Conservation (phyloP, 139 green algal species). For the Haematococcus sp. region DNA sequence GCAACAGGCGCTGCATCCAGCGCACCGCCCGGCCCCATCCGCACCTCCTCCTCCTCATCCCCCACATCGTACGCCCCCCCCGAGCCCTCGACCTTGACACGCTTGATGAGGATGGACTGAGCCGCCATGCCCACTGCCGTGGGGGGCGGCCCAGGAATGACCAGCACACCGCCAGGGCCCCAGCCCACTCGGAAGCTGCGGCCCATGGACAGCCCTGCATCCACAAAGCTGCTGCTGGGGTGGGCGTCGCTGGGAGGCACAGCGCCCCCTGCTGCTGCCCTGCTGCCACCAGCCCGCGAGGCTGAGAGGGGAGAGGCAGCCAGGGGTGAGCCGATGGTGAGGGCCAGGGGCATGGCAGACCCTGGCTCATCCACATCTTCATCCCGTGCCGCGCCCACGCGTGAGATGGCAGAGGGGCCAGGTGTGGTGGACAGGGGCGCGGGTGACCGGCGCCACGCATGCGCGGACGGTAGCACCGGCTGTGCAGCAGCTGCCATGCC, state of each 20-base stretch:
- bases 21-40: slow-evolving; percentile 1
- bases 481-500: background rate
- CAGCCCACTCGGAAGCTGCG: slow-evolving; percentile 72
- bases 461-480: background rate
- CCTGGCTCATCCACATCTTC: no score
- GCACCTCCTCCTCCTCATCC: background rate
- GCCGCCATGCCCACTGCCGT: slow-evolving; percentile 1
- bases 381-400: no score
- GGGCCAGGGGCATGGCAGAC: no score
- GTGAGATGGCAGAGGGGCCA: no score
- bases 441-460: background rate
- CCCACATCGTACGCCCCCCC: slow-evolving; percentile 21
- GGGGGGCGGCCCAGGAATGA: slow-evolving; percentile 14
- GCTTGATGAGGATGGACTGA: slow-evolving; percentile 3
- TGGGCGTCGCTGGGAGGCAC: no score
- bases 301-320: no score
- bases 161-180: slow-evolving; percentile 64
- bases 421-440: background rate
- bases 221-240: slow-evolving; percentile 27
- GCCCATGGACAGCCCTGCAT: slow-evolving; percentile 67
- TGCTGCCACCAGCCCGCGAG: no score
- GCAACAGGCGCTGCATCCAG: background rate
- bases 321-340: no score
- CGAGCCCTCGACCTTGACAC: slow-evolving; percentile 25
- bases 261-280: no score